A percentile compares a stretch with the other conserved stretches of the same genome.
Conservation (phyloP, 2,329 filamentous ascomycete genomes). For the Diaporthe batatas region DNA sequence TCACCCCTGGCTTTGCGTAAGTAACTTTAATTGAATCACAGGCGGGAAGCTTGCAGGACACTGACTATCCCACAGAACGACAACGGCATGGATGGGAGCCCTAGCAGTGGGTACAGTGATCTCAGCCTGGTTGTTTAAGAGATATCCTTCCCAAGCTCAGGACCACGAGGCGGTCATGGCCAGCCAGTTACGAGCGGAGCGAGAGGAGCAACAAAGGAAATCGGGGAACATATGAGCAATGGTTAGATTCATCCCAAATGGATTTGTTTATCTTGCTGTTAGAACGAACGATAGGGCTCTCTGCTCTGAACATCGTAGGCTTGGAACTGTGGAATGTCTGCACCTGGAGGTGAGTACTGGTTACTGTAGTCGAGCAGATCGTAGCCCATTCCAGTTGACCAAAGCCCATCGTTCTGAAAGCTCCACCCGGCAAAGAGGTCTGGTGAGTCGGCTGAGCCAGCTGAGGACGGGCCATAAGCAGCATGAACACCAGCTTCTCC, state of each 20-base stretch:
- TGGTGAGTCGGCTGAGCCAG: neutral
- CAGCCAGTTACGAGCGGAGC: neutral
- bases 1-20: constrained; percentile 19
- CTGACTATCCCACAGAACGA: neutral
- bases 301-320: neutral
- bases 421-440: neutral
- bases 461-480: neutral
- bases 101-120: neutral
- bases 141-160: neutral
- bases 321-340: constrained; percentile 1
- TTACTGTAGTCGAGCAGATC: constrained; percentile 14
- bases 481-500: neutral
- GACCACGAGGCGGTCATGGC: neutral
- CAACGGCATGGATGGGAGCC: constrained; percentile 20
- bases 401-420: constrained; percentile 21
- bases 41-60: too few species aligned
- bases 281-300: neutral
- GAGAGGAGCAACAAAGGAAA: constrained; percentile 1
- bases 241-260: neutral
- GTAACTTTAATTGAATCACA: neutral
- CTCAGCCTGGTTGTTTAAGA: constrained; percentile 12
- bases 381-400: constrained; percentile 23
- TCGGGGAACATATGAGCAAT: neutral
- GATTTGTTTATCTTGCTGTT: neutral
- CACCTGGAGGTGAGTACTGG: neutral